Conservation (phyloP, 2,329 filamentous ascomycete genomes). For the Lasiodiplodia theobromae region DNA sequence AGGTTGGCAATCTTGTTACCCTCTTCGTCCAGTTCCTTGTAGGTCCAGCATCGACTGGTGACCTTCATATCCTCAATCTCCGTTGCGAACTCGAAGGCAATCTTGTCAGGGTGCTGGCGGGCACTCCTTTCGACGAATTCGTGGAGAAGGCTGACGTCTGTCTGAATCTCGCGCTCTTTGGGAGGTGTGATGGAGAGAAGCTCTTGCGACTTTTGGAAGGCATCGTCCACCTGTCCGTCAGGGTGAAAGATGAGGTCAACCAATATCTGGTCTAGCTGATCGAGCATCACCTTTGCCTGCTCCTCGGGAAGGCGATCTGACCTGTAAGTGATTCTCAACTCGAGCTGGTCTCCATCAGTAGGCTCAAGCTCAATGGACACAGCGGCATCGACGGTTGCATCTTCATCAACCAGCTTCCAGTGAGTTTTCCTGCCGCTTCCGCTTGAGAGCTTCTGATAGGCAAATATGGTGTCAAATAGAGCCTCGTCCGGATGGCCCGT, state of each 20-base stretch:
- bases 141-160: constrained; percentile 70
- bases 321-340: constrained; percentile 71
- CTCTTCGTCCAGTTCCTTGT: constrained; percentile 71
- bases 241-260: constrained; percentile 62
- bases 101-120: constrained; percentile 60
- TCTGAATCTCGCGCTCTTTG: constrained; percentile 62
- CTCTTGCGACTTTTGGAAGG: constrained; percentile 43
- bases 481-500: constrained; percentile 68
- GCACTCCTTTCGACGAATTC: constrained; percentile 77
- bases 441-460: constrained; percentile 72
- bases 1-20: constrained; percentile 77
- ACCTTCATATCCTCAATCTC: constrained; percentile 58
- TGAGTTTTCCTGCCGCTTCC: constrained; percentile 37
- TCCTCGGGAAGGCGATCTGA: constrained; percentile 69
- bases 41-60: constrained; percentile 71
- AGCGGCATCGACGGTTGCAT: constrained; percentile 71
- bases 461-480: constrained; percentile 85
- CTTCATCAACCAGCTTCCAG: constrained; percentile 71
- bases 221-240: constrained; percentile 49
- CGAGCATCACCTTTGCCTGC: constrained; percentile 72
- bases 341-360: constrained; percentile 54
- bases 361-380: constrained; percentile 82
- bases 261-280: constrained; percentile 76
- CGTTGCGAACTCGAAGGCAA: constrained; percentile 78
- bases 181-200: constrained; percentile 74